Evolutionary conservation across 2,329 filamentous ascomycete genomes (phyloP).

Genomic region (Pestalotiopsis sp.): DNA sequence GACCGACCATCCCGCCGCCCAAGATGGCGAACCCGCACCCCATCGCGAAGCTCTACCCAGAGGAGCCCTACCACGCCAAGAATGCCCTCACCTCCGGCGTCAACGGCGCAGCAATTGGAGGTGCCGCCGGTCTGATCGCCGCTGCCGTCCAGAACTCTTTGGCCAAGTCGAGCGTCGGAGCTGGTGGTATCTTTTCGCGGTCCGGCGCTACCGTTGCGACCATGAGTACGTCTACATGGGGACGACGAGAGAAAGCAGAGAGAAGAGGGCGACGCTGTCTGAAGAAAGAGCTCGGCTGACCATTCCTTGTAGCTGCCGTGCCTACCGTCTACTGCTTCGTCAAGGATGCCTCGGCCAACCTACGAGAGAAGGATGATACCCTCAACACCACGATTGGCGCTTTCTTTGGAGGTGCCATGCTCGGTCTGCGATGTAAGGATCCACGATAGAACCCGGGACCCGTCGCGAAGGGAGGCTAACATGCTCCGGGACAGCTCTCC

Average conservation of each 20-base stretch:
- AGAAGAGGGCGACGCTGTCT: neutral
- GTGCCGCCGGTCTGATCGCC: slow-evolving; percentile 69
- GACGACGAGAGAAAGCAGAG: neutral
- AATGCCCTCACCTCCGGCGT: slow-evolving; percentile 73
- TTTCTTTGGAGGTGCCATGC: slow-evolving; percentile 72
- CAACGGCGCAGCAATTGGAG: slow-evolving; percentile 67
- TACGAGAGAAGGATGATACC: slow-evolving; percentile 81
- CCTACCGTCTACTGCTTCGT: slow-evolving; percentile 80
- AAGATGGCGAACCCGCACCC: slow-evolving; percentile 36
- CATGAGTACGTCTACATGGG: slow-evolving; percentile 43
- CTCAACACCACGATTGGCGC: slow-evolving; percentile 77
- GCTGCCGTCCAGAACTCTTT: slow-evolving; percentile 87
- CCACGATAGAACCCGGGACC: neutral
- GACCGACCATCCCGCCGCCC: slow-evolving; percentile 23
- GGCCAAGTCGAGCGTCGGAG: slow-evolving; percentile 78
- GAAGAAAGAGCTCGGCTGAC: slow-evolving; percentile 17
- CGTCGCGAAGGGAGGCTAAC: neutral
- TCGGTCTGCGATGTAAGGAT: slow-evolving; percentile 74
- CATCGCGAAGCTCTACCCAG: slow-evolving; percentile 29
- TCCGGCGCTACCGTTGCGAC: slow-evolving; percentile 74
- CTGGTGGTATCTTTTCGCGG: slow-evolving; percentile 78
- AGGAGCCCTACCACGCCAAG: slow-evolving; percentile 67
- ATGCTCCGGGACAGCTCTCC: slow-evolving; percentile 49
- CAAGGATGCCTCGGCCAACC: slow-evolving; percentile 76
- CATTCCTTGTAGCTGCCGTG: slow-evolving; percentile 59